These are phyloP conservation scores for Canna indica DNA, from an alignment of 176 grass and related monocot genomes.

Conservation along the genomic window DNA sequence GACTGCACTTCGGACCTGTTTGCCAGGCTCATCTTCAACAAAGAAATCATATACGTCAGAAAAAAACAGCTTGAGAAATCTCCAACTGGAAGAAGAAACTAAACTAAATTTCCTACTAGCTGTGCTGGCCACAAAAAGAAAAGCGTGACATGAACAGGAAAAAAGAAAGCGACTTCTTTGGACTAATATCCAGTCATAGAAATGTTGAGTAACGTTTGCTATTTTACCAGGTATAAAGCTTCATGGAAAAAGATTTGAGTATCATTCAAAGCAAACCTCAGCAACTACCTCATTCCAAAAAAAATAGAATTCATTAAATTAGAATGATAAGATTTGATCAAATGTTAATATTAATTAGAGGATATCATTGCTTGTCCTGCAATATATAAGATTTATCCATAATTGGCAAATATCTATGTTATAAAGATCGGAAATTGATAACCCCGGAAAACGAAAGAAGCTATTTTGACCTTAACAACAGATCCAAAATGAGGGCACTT, in stretches of 20 bases:
- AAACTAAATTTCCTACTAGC: background rate
- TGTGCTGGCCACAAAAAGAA: too few species aligned
- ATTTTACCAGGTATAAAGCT: background rate
- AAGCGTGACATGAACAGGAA: background rate
- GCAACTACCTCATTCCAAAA: background rate
- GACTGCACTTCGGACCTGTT: constrained; percentile 81
- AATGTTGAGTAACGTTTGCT: background rate
- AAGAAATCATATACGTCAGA: background rate
- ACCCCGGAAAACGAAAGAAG: background rate
- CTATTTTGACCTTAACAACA: background rate
- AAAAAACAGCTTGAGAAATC: background rate
- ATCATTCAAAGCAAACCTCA: background rate
- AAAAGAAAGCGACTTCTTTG: background rate
- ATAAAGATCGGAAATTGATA: background rate
- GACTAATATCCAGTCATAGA: background rate
- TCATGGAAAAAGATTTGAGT: background rate
- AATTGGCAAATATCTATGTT: background rate
- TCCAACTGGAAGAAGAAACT: background rate
- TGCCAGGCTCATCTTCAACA: constrained; percentile 72
- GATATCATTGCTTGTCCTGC: too few species aligned
- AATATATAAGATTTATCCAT: too few species aligned
- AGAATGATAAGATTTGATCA: too few species aligned
- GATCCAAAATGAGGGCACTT: background rate
- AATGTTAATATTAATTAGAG: too few species aligned
- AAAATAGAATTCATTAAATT: too few species aligned